Conservation (phyloP, 2,329 filamentous ascomycete genomes). For the Colletotrichum tropicale region DNA sequence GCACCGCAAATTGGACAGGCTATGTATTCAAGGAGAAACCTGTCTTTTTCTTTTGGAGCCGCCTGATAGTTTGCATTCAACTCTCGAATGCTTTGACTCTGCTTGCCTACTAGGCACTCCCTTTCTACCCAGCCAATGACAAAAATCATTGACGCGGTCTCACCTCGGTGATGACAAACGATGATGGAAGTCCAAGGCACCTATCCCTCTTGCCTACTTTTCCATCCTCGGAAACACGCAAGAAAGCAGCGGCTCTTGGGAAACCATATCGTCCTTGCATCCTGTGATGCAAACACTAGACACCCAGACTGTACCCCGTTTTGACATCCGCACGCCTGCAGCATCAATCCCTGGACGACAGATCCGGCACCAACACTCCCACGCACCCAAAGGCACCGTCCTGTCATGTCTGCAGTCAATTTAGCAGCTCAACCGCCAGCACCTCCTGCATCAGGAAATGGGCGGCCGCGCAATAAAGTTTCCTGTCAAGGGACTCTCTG, state of each 20-base stretch:
- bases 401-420: not conserved
- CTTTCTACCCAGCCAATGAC: not conserved
- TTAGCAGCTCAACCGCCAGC: not conserved
- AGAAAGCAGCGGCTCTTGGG: not conserved
- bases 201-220: not conserved
- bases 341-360: not conserved
- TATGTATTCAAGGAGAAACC: not conserved
- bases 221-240: not conserved
- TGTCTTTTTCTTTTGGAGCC: not conserved
- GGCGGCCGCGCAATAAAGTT: not conserved
- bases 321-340: not conserved
- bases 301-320: not conserved
- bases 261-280: not conserved
- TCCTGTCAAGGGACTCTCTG: not conserved
- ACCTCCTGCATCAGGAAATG: not conserved
- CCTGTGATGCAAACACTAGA: not conserved
- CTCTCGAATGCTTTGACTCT: not conserved
- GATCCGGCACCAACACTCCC: not conserved
- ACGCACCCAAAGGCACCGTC: not conserved
- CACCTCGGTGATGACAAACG: not conserved
- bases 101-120: not conserved
- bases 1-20: not conserved
- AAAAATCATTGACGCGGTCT: not conserved
- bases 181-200: not conserved
- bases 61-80: not conserved